Conservation (phyloP, 1,284 basidiomycete genomes). For the Apiotrichum mycotoxinovorans region DNA sequence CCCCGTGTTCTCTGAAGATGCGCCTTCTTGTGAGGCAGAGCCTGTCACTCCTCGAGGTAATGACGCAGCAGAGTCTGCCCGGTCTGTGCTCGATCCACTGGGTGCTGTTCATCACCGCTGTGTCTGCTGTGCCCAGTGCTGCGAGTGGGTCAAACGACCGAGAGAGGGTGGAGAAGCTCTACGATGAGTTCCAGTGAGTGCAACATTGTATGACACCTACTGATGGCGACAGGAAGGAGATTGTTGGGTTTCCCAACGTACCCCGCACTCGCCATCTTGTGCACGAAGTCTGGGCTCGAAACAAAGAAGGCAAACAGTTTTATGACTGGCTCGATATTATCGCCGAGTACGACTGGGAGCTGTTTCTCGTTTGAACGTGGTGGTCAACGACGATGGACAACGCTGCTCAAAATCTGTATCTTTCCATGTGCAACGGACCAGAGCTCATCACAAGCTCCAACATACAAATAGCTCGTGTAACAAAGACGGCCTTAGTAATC, state of each 20-base stretch:
- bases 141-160: constrained; percentile 27
- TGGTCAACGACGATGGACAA: neutral
- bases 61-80: constrained; percentile 33
- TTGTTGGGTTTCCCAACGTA: constrained; percentile 32
- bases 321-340: constrained; percentile 39
- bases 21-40: constrained; percentile 32
- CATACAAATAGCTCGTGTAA: too few species aligned
- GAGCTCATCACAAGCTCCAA: too few species aligned
- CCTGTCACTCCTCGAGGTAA: constrained; percentile 34
- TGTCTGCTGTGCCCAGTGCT: constrained; percentile 23
- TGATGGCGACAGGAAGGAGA: constrained; percentile 13
- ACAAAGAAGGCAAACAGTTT: constrained; percentile 23
- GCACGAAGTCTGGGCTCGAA: constrained; percentile 32
- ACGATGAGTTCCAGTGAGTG: constrained; percentile 30
- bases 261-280: constrained; percentile 32
- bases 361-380: constrained; percentile 29
- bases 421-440: too few species aligned
- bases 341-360: constrained; percentile 35
- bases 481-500: too few species aligned
- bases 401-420: too few species aligned
- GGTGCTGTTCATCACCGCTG: constrained; percentile 34
- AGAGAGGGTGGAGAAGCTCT: constrained; percentile 28
- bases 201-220: neutral
- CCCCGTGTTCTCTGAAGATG: constrained; percentile 29
- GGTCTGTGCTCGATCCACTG: constrained; percentile 36